Conservation (phyloP, 768 basidiomycete species). For the Agrocybe praecox region DNA sequence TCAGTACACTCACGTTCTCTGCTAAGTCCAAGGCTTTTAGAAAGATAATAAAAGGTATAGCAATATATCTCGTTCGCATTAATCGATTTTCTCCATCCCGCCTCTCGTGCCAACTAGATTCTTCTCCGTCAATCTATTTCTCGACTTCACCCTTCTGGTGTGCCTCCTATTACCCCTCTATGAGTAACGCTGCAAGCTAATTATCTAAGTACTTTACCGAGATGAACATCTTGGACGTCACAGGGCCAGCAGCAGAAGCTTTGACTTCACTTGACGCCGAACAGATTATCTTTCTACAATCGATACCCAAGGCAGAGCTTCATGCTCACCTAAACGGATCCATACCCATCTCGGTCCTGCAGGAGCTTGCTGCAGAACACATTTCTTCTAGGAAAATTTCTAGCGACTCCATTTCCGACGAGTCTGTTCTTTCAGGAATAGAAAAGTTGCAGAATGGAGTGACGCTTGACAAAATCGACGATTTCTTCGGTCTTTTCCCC, state of each 20-base stretch:
- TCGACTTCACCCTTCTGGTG: too few species aligned
- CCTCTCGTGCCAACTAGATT: too few species aligned
- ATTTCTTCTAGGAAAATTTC: slow-evolving; percentile 11
- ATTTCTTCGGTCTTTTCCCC: slow-evolving; percentile 78
- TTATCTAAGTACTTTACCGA: too few species aligned
- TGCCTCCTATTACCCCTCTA: too few species aligned
- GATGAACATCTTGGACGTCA: slow-evolving; percentile 19
- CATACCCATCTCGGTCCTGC: slow-evolving; percentile 67
- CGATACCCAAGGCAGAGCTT: slow-evolving; percentile 79
- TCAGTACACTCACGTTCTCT: too few species aligned
- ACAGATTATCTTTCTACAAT: slow-evolving; percentile 61
- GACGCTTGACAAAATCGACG: slow-evolving; percentile 54
- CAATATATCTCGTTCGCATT: background rate
- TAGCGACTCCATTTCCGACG: background rate
- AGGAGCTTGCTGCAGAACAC: slow-evolving; percentile 58
- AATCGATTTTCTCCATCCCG: too few species aligned
- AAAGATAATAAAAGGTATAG: background rate
- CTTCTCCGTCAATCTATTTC: too few species aligned
- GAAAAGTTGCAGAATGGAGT: slow-evolving; percentile 2
- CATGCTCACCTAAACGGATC: slow-evolving; percentile 88
- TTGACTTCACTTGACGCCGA: slow-evolving; percentile 49
- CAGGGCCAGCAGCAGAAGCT: slow-evolving; percentile 52
- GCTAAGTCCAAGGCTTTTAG: background rate
- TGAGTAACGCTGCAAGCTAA: too few species aligned
- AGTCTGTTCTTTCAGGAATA: background rate